Conservation (phyloP, 805 yeast genomes). For the Debaryomyces prosopidis region DNA sequence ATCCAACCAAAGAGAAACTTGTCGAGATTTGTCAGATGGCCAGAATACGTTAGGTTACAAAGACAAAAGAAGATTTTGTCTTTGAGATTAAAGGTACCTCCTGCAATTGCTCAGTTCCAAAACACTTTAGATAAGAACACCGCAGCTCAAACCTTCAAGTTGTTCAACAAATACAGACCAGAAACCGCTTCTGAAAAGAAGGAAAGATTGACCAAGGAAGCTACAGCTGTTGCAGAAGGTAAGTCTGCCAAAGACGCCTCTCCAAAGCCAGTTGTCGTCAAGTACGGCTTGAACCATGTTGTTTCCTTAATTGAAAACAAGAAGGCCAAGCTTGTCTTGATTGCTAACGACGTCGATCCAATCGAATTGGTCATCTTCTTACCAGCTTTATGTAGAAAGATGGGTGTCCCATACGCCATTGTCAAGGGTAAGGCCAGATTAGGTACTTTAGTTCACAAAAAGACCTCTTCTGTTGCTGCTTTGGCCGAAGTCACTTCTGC, state of each 20-base stretch:
- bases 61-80: conserved; percentile 97
- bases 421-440: conserved; percentile 48
- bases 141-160: conserved; percentile 94
- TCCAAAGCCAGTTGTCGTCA: conserved; percentile 93
- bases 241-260: conserved; percentile 95
- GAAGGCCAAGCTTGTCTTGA: conserved; percentile 95
- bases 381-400: conserved; percentile 98
- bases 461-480: conserved; percentile 97
- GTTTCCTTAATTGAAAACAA: conserved; percentile 96
- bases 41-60: conserved; percentile 96
- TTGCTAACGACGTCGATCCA: conserved; percentile 99
- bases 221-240: conserved; percentile 98
- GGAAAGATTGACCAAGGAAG: conserved; percentile 98
- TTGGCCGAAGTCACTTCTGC: conserved; percentile 91
- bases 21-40: conserved; percentile 98
- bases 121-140: conserved; percentile 97
- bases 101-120: conserved; percentile 96
- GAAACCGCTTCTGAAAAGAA: conserved; percentile 97
- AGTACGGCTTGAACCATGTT: conserved; percentile 99
- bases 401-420: conserved; percentile 84
- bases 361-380: conserved; percentile 95
- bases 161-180: conserved; percentile 98
- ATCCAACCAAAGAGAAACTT: conserved; percentile 96
- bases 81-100: conserved; percentile 98
- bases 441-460: conserved; percentile 80